Evolutionary conservation across 1,284 basidiomycete species (phyloP).

Genomic region (Laetiporus sulphureus): DNA sequence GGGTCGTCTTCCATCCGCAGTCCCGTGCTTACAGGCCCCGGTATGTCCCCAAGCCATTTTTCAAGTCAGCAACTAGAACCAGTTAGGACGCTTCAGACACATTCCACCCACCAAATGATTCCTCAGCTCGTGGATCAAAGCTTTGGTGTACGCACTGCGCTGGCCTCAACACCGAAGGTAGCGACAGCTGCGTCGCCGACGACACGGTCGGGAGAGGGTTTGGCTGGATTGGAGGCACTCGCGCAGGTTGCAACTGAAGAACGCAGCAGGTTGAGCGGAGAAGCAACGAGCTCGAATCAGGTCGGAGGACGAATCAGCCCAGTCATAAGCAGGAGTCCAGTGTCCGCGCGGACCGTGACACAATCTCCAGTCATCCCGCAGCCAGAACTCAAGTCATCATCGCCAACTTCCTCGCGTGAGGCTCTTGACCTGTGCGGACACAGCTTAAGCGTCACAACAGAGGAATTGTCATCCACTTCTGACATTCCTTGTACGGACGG

Average conservation of each 20-base stretch:
- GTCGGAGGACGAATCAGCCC: constrained; percentile 12
- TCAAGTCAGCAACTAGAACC: constrained; percentile 3
- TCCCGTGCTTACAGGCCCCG: constrained; percentile 1
- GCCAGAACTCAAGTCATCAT: constrained; percentile 1
- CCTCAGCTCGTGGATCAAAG: no score
- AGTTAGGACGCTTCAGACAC: constrained; percentile 7
- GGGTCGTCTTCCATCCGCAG: constrained; percentile 5
- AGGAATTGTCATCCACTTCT: no score
- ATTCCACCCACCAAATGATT: constrained; percentile 4
- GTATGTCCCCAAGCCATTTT: constrained; percentile 2
- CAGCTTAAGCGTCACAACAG: background rate
- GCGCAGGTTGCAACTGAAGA: constrained; percentile 52
- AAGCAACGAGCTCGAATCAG: constrained; percentile 13
- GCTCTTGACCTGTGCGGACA: background rate
- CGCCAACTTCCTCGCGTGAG: background rate
- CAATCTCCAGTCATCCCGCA: background rate
- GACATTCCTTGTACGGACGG: background rate
- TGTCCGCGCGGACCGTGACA: constrained; percentile 1
- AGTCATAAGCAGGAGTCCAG: constrained; percentile 17
- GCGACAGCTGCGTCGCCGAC: constrained; percentile 18
- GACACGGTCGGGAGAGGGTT: constrained; percentile 16
- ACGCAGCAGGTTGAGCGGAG: constrained; percentile 35
- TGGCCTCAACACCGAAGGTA: constrained; percentile 19
- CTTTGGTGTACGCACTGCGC: no score
- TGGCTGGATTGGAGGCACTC: constrained; percentile 44